Evolutionary conservation across 1,139 yeast species (phyloP), one percentile per base, ranked within the genome.

Genomic region (Pneumocystis sp.): DNA sequence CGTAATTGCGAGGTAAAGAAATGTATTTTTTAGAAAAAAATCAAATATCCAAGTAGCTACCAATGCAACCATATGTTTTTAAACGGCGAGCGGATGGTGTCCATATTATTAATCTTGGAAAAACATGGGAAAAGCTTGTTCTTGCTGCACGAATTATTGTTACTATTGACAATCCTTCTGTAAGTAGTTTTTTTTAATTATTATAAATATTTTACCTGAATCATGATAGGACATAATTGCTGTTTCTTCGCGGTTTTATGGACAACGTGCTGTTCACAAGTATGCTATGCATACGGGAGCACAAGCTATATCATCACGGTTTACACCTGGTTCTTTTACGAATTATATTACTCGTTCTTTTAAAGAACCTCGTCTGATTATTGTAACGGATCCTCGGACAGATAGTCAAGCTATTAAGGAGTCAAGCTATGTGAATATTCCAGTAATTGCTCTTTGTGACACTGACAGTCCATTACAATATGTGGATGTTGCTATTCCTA

Each of bases 311-410:
- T 98, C 98, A 76, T 98, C 98, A 82, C 91, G 99, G 85, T 95
- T 95, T 90, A 95, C 98, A 76, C 99, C 99, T 82, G 99, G 99
- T 88, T 87, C 89, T 85, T 95, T 95, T 91, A 95, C 99, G 81
- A 95, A 95, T 85, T 95, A 95, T 85, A 93, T 91, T 85, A 95
- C 98, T 82, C 95, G 97, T 83, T 89, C 97, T 76, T 95, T 93
- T 96, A 93, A 91, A 85, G 99, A 95, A 85, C 99, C 99, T 86
- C 89, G 98, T 85, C 86, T 95, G 80, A 90, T 93, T 80, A 84
- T 93, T 77, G 98, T 93, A 77, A 93, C 98, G 77, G 98, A 93
- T 84, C 98, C 99, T 85, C 93, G 98, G 85, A 91, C 97, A 75
- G 98, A 93, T 79, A 88, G 96, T 78, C 98, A 93, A 85, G 97